These are phyloP conservation scores for Blastocystis sp. DNA, from an alignment of 352 stramenopile species.

Conservation along the genomic window DNA sequence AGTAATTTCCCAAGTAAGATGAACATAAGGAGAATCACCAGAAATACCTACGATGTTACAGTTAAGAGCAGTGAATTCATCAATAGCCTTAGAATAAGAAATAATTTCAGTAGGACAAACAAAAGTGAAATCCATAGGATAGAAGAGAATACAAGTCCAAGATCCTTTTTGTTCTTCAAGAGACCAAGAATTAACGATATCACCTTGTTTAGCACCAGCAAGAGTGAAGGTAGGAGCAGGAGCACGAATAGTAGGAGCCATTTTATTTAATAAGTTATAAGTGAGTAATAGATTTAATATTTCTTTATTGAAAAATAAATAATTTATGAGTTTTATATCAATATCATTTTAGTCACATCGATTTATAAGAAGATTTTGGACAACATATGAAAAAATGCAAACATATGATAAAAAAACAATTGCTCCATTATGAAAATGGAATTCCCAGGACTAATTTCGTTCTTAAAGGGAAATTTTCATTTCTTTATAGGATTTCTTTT, in stretches of 20 bases:
- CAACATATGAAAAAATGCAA: no score
- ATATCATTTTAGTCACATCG: no score
- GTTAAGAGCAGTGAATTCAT: conserved; percentile 56
- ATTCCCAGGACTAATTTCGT: no score
- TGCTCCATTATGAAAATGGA: no score
- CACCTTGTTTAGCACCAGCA: conserved; percentile 9
- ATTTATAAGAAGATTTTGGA: no score
- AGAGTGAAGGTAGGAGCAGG: conserved; percentile 25
- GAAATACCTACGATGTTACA: conserved; percentile 54
- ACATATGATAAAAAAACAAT: no score
- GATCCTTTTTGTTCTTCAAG: conserved; percentile 19
- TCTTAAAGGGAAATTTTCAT: no score
- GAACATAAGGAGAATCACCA: conserved; percentile 62
- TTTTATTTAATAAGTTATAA: no score
- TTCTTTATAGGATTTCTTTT: no score
- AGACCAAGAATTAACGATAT: not conserved
- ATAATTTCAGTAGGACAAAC: conserved; percentile 26
- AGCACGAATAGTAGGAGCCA: conserved; percentile 31
- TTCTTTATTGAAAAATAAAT: no score
- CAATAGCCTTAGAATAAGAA: conserved; percentile 47
- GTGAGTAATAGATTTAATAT: no score
- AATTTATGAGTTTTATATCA: no score
- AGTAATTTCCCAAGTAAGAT: conserved; percentile 63
- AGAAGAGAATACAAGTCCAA: conserved; percentile 21
- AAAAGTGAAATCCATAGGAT: conserved; percentile 34